These are phyloP conservation scores for Suillus ampliporus DNA, from an alignment of 768 basidiomycete species.

Conservation along the genomic window DNA sequence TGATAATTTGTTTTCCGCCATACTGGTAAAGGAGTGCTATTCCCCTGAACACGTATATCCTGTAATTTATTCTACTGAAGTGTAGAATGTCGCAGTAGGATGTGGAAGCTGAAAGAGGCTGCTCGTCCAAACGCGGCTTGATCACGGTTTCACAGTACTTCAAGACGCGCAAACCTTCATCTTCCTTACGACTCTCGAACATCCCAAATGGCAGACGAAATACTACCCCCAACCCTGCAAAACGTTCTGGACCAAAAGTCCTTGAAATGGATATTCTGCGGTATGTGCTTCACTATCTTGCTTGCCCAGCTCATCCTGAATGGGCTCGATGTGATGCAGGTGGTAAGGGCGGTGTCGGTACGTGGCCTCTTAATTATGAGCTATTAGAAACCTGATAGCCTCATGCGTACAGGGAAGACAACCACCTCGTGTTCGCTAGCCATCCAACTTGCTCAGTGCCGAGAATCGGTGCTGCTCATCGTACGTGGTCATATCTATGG, in stretches of 20 bases:
- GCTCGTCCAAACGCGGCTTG: conserved; percentile 5
- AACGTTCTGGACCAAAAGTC: conserved; percentile 93
- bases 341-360: conserved; percentile 98
- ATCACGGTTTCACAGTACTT: conserved; percentile 13
- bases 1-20: conserved; percentile 35
- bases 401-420: conserved; percentile 79
- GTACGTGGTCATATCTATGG: conserved; percentile 51
- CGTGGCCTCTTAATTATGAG: conserved; percentile 34
- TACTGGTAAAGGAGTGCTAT: conserved; percentile 11
- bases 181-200: conserved; percentile 17
- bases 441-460: conserved; percentile 88
- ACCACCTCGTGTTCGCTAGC: conserved; percentile 97
- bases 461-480: conserved; percentile 97
- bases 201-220: conserved; percentile 59
- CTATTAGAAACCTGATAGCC: not conserved
- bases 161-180: conserved; percentile 27
- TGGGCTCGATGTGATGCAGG: conserved; percentile 51
- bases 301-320: conserved; percentile 18
- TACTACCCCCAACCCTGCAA: conserved; percentile 85
- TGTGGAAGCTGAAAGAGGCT: conserved; percentile 19
- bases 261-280: conserved; percentile 99
- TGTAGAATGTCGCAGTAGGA: conserved; percentile 22
- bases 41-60: not conserved
- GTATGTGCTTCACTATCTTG: conserved; percentile 50
- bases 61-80: conserved; percentile 1